phyloP scores from a whole-genome alignment of 257 asterid genomes.

The Echium plantagineum region DNA sequence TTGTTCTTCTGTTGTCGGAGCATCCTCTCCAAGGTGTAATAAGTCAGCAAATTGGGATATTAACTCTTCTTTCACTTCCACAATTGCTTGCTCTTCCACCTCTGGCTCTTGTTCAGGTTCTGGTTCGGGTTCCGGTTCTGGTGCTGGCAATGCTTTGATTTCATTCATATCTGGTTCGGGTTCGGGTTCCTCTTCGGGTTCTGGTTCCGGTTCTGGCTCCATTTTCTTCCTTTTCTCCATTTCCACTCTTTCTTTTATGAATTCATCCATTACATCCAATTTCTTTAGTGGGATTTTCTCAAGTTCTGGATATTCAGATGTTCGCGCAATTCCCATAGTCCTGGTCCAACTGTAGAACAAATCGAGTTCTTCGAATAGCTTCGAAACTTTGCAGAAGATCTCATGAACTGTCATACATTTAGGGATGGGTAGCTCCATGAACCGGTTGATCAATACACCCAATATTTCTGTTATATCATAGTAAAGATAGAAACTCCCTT shows the following conservation, averaged over 20 bases:
- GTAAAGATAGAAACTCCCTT: constrained; percentile 68
- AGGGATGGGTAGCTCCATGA: constrained; percentile 67
- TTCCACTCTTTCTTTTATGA: constrained; percentile 33
- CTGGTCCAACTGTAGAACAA: constrained; percentile 63
- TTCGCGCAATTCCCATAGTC: constrained; percentile 48
- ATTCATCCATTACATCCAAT: constrained; percentile 84
- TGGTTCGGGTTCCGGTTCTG: constrained; percentile 21
- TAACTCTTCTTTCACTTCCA: not conserved
- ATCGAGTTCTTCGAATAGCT: constrained; percentile 82
- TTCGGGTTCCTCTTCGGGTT: constrained; percentile 9
- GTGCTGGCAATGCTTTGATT: constrained; percentile 76
- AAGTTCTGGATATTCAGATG: constrained; percentile 77
- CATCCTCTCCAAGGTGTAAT: not conserved
- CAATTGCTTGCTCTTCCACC: not conserved
- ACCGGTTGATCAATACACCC: constrained; percentile 59
- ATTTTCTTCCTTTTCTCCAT: constrained; percentile 11
- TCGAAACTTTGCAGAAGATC: constrained; percentile 57
- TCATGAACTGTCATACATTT: constrained; percentile 57
- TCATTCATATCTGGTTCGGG: constrained; percentile 45
- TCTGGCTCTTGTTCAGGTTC: not conserved
- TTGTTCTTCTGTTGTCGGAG: constrained; percentile 34
- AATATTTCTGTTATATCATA: constrained; percentile 63
- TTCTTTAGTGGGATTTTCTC: constrained; percentile 64
- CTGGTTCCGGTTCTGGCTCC: constrained; percentile 12
- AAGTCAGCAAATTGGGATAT: not conserved